A percentile compares a stretch with the other conserved stretches of the same genome.
These are phyloP conservation scores for Phytopythium delawarense DNA, from an alignment of 352 stramenopile species.

Conservation along the genomic window DNA sequence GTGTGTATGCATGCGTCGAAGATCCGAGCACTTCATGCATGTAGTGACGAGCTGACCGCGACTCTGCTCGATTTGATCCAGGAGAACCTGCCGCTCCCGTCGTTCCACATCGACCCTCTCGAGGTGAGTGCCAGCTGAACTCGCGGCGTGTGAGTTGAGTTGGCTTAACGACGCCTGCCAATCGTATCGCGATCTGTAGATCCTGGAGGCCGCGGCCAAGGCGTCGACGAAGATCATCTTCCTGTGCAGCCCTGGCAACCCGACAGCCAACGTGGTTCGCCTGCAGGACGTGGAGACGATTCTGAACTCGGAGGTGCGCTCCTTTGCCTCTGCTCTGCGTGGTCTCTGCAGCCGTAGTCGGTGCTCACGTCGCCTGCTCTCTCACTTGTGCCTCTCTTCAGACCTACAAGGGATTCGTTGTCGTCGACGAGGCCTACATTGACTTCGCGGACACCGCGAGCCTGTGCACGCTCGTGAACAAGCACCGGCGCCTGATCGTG, in stretches of 20 bases:
- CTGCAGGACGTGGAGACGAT: conserved; percentile 89
- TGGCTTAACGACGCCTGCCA: background rate
- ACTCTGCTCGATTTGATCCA: conserved; percentile 5
- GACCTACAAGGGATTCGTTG: conserved; percentile 92
- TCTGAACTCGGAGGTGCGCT: conserved; percentile 65
- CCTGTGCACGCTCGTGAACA: conserved; percentile 86
- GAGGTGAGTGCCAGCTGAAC: conserved; percentile 26
- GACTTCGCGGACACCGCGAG: conserved; percentile 90
- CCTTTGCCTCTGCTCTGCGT: background rate
- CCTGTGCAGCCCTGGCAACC: conserved; percentile 97
- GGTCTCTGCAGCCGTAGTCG: background rate
- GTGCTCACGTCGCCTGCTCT: background rate
- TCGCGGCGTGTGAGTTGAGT: background rate
- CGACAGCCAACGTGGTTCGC: conserved; percentile 94
- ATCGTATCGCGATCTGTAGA: conserved; percentile 30
- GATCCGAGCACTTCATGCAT: background rate
- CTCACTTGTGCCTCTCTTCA: conserved; percentile 11
- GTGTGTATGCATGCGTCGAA: conserved; percentile 9
- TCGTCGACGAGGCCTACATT: conserved; percentile 98
- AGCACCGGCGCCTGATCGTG: conserved; percentile 94
- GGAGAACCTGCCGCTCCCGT: conserved; percentile 41
- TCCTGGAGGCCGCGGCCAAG: conserved; percentile 83
- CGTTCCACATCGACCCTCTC: conserved; percentile 79
- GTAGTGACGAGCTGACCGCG: background rate
- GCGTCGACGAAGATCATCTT: conserved; percentile 95